phyloP scores from a whole-genome alignment of 2,329 filamentous ascomycete genomes.

The Pseudogymnoascus sp. region DNA sequence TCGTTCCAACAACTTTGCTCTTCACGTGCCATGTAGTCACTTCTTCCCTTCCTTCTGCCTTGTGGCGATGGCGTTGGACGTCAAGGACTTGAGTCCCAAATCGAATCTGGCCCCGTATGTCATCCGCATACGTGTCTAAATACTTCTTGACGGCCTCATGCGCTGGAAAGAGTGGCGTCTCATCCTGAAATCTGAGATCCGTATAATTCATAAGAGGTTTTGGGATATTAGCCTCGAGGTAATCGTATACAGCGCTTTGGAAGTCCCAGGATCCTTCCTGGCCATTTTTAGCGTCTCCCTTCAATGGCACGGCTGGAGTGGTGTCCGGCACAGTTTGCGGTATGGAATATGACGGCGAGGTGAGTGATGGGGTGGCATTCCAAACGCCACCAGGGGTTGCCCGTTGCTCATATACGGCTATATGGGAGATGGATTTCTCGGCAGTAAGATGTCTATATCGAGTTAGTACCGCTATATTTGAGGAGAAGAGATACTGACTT shows the following conservation, averaged over 20 bases:
- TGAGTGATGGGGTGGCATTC: slow-evolving; percentile 55
- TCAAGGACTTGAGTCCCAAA: slow-evolving; percentile 65
- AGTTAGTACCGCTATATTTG: neutral
- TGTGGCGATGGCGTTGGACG: slow-evolving; percentile 30
- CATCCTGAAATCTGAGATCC: slow-evolving; percentile 55
- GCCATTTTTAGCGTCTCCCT: slow-evolving; percentile 25
- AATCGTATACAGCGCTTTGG: slow-evolving; percentile 67
- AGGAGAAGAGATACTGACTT: slow-evolving; percentile 35
- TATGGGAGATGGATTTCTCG: slow-evolving; percentile 58
- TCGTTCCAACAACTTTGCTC: slow-evolving; percentile 20
- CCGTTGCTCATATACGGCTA: slow-evolving; percentile 78
- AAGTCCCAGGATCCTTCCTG: neutral
- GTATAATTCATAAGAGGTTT: slow-evolving; percentile 72
- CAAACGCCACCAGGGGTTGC: slow-evolving; percentile 71
- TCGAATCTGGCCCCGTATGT: slow-evolving; percentile 56
- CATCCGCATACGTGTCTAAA: slow-evolving; percentile 55
- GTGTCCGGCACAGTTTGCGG: slow-evolving; percentile 54
- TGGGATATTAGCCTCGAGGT: slow-evolving; percentile 80
- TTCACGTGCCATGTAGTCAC: slow-evolving; percentile 17
- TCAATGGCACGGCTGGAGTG: slow-evolving; percentile 54
- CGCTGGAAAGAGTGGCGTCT: slow-evolving; percentile 64
- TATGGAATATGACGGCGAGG: slow-evolving; percentile 31
- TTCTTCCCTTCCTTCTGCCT: slow-evolving; percentile 26
- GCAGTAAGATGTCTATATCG: slow-evolving; percentile 52
- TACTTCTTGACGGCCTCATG: slow-evolving; percentile 66